These are phyloP conservation scores for Backusella australiensis DNA, from an alignment of 192 early-diverging fungal genomes.

Conservation along the genomic window DNA sequence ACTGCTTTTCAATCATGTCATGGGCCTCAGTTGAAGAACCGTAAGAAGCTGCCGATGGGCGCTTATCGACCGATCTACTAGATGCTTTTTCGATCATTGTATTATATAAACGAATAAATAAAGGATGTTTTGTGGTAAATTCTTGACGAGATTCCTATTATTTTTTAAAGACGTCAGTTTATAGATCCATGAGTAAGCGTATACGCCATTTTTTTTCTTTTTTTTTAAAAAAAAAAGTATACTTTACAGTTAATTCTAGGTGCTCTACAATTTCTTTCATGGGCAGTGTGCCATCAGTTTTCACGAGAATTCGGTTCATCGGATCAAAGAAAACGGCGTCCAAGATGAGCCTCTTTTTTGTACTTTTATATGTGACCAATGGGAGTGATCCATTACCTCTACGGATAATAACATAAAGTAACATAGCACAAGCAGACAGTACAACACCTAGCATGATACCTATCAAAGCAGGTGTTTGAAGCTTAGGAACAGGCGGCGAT, in stretches of 20 bases:
- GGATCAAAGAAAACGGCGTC: constrained; percentile 33
- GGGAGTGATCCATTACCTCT: background rate
- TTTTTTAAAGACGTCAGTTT: background rate
- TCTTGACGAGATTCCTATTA: constrained; percentile 13
- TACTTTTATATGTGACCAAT: constrained; percentile 4
- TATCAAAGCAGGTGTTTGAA: constrained; percentile 14
- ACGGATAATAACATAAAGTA: constrained; percentile 15
- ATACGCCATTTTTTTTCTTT: background rate
- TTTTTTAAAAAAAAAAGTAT: background rate
- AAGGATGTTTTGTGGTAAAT: constrained; percentile 14
- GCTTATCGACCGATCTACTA: background rate
- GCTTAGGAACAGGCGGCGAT: constrained; percentile 12
- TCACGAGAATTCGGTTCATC: constrained; percentile 32
- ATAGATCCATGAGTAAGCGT: too few species aligned
- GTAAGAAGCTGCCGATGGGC: background rate
- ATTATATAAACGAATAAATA: constrained; percentile 18
- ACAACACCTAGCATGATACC: constrained; percentile 23
- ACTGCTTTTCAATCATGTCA: constrained; percentile 19
- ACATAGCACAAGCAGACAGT: constrained; percentile 16
- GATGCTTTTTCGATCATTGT: background rate
- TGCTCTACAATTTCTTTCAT: constrained; percentile 31
- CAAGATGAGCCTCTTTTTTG: constrained; percentile 25
- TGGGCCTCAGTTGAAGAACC: constrained; percentile 8
- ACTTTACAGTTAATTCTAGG: constrained; percentile 20
- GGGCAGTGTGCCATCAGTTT: constrained; percentile 37